These are phyloP conservation scores for Pseudocohnilembus persalinus DNA, from an alignment of 169 alveolate species.

Conservation along the genomic window DNA sequence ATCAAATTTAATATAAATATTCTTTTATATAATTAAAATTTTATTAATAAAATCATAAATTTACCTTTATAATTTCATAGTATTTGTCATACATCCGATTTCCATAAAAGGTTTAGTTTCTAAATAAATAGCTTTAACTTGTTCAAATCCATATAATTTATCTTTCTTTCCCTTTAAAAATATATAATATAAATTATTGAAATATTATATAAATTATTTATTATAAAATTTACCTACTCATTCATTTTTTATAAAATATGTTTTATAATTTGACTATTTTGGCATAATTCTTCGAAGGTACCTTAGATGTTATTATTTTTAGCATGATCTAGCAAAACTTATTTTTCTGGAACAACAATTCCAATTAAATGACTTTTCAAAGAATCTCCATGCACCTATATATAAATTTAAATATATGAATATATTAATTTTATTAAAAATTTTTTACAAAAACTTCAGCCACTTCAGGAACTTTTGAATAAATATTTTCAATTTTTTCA, in stretches of 20 bases:
- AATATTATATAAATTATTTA: no score
- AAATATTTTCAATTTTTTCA: constrained; percentile 89
- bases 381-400: constrained; percentile 62
- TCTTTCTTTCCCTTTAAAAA: constrained; percentile 11
- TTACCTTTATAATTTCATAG: constrained; percentile 83
- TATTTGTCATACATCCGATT: constrained; percentile 85
- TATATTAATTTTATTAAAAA: no score
- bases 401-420: no score
- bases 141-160: constrained; percentile 47
- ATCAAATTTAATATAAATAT: no score
- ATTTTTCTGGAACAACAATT: constrained; percentile 59
- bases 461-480: constrained; percentile 58
- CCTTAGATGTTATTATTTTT: constrained; percentile 26
- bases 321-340: constrained; percentile 38
- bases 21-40: no score
- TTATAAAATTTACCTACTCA: background rate
- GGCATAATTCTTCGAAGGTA: constrained; percentile 47
- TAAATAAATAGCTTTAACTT: constrained; percentile 35
- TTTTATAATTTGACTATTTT: constrained; percentile 29
- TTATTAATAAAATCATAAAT: no score
- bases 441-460: constrained; percentile 51
- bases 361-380: constrained; percentile 57
- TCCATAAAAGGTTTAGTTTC: constrained; percentile 36
- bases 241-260: constrained; percentile 19
- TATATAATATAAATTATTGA: no score